Conservation (phyloP, 768 basidiomycete genomes). For the Tylopilus sp. region DNA sequence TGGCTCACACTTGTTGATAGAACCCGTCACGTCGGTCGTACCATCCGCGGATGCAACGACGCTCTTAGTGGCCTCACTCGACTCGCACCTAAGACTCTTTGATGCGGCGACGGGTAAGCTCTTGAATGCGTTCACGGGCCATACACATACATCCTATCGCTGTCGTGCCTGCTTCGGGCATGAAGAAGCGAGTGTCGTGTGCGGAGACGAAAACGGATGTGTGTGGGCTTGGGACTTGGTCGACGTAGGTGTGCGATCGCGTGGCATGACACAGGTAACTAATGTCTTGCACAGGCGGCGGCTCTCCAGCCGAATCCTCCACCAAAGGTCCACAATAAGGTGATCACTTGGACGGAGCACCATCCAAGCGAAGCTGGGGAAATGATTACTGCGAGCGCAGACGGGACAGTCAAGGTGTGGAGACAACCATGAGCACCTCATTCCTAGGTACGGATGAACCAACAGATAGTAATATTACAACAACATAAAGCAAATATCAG, state of each 20-base stretch:
- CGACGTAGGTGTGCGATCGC: slow-evolving; percentile 51
- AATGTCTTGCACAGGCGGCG: slow-evolving; percentile 52
- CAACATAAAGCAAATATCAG: slow-evolving; percentile 16
- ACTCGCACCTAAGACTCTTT: slow-evolving; percentile 82
- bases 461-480: slow-evolving; percentile 23
- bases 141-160: slow-evolving; percentile 70
- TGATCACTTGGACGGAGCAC: slow-evolving; percentile 90
- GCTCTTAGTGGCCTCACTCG: slow-evolving; percentile 77
- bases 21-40: slow-evolving; percentile 81
- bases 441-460: background rate
- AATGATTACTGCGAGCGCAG: slow-evolving; percentile 86
- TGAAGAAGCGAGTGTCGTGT: slow-evolving; percentile 75
- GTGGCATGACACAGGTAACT: background rate
- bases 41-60: slow-evolving; percentile 79
- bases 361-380: slow-evolving; percentile 80
- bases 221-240: slow-evolving; percentile 95
- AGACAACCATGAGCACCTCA: slow-evolving; percentile 36
- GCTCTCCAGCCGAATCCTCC: slow-evolving; percentile 70
- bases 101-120: slow-evolving; percentile 79
- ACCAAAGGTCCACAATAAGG: slow-evolving; percentile 73
- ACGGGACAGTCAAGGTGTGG: slow-evolving; percentile 93
- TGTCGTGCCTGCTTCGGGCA: slow-evolving; percentile 80
- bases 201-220: slow-evolving; percentile 86
- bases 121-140: slow-evolving; percentile 82
- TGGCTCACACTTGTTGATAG: slow-evolving; percentile 36